Percentiles rank a stretch among this genome's conserved stretches.
Conservation (phyloP, 306 rosid species). For the Purshia tridentata region DNA sequence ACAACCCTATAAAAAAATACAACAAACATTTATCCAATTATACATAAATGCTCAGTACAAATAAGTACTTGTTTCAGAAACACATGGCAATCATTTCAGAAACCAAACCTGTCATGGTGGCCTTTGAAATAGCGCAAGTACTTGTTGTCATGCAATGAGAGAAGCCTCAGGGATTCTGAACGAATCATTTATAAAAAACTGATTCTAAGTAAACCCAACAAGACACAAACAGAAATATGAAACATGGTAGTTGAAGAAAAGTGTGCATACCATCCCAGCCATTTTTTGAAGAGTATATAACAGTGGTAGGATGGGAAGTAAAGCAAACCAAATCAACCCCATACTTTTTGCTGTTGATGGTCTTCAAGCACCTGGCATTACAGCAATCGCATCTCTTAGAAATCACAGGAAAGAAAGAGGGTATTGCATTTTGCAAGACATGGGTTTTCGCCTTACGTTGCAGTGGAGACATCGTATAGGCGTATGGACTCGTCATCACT, state of each 20-base stretch:
- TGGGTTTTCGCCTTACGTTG: constrained; percentile 53
- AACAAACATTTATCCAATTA: not conserved
- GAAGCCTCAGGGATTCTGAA: constrained; percentile 89
- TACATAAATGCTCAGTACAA: constrained; percentile 4
- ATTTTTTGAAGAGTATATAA: constrained; percentile 93
- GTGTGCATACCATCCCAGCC: constrained; percentile 88
- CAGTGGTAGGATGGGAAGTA: constrained; percentile 94
- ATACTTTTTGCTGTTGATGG: constrained; percentile 95
- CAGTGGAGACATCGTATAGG: constrained; percentile 71
- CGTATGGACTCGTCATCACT: constrained; percentile 96
- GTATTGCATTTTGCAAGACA: not conserved
- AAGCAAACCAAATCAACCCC: constrained; percentile 97
- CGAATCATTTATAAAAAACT: constrained; percentile 19
- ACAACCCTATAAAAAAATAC: constrained; percentile 63
- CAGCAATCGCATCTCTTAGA: too few relatives aligned
- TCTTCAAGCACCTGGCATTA: constrained; percentile 81
- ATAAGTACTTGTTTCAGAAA: not conserved
- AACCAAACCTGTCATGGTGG: constrained; percentile 84
- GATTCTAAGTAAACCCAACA: not conserved
- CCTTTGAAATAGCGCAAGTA: constrained; percentile 96
- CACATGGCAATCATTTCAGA: not conserved
- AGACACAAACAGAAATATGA: constrained; percentile 6
- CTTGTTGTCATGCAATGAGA: constrained; percentile 89
- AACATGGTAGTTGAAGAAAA: not conserved
- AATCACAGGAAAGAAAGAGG: too few relatives aligned